phyloP scores from a whole-genome alignment of 225 moss, liverwort and hornwort species.

The Physcomitrium patens region DNA sequence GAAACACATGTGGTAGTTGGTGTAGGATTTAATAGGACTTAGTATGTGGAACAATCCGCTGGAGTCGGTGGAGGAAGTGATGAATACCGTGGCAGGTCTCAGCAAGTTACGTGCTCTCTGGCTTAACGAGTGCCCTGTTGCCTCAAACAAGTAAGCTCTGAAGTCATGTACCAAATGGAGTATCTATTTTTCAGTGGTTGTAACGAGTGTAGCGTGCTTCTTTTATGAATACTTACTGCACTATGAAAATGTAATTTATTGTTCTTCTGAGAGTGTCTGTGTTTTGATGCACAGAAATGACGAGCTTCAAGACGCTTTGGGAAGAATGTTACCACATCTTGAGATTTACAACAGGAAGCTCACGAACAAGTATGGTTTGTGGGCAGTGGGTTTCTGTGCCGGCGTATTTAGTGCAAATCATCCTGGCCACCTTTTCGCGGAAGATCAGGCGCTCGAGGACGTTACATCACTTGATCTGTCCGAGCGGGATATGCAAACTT shows the following conservation, averaged over 20 bases:
- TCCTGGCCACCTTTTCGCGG: slow-evolving; percentile 37
- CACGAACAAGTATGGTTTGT: slow-evolving; percentile 68
- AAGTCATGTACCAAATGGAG: background rate
- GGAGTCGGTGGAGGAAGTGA: slow-evolving; percentile 67
- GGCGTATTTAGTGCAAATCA: slow-evolving; percentile 63
- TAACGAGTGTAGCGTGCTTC: background rate
- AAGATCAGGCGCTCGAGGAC: slow-evolving; percentile 52
- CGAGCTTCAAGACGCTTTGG: slow-evolving; percentile 56
- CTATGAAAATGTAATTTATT: background rate
- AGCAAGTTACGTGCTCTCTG: slow-evolving; percentile 74
- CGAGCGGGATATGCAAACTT: slow-evolving; percentile 56
- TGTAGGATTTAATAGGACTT: slow-evolving; percentile 83
- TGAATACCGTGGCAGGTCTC: slow-evolving; percentile 59
- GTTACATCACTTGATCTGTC: slow-evolving; percentile 83
- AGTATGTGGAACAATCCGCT: slow-evolving; percentile 93
- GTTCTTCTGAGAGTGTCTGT: slow-evolving; percentile 6
- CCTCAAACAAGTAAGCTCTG: slow-evolving; percentile 57
- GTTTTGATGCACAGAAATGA: slow-evolving; percentile 40
- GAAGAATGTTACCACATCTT: slow-evolving; percentile 52
- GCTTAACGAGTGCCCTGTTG: slow-evolving; percentile 84
- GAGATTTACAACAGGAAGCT: slow-evolving; percentile 91
- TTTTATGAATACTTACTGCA: background rate
- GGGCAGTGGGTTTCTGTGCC: slow-evolving; percentile 89
- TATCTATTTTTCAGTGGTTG: background rate
- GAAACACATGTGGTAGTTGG: slow-evolving; percentile 23